phyloP scores from a whole-genome alignment of 371 early-diverging fungal species.

The Rhizopus stolonifer region DNA sequence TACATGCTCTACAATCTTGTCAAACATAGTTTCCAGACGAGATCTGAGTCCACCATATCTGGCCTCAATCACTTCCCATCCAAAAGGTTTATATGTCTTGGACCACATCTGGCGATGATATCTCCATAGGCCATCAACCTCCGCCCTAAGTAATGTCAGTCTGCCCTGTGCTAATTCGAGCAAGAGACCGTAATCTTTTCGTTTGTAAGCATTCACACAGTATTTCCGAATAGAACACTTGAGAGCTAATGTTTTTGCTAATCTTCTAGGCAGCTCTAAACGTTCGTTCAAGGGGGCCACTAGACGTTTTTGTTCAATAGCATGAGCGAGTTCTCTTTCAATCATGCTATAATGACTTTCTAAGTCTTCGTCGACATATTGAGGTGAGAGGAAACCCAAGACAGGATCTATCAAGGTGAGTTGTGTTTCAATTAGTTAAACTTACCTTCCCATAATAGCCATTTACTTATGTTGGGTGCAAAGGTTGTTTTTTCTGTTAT shows the following conservation, averaged over 20 bases:
- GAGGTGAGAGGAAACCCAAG: conserved; percentile 72
- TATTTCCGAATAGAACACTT: conserved; percentile 71
- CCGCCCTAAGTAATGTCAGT: conserved; percentile 55
- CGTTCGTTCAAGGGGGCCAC: conserved; percentile 69
- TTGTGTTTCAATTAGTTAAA: too few relatives aligned
- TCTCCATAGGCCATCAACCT: conserved; percentile 72
- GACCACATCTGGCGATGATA: conserved; percentile 81
- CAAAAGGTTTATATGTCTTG: conserved; percentile 79
- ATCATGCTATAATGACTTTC: conserved; percentile 64
- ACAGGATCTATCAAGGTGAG: conserved; percentile 85
- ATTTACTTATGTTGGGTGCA: conserved; percentile 80
- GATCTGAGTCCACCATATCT: conserved; percentile 81
- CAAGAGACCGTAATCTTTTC: conserved; percentile 48
- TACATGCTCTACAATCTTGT: conserved; percentile 66
- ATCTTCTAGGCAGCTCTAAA: conserved; percentile 64
- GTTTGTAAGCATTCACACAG: conserved; percentile 64
- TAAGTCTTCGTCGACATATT: conserved; percentile 66
- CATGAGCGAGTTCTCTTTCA: conserved; percentile 46
- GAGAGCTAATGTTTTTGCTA: conserved; percentile 67
- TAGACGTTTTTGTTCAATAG: conserved; percentile 37
- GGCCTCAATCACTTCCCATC: conserved; percentile 81
- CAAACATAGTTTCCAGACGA: conserved; percentile 74
- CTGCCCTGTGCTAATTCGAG: conserved; percentile 48
- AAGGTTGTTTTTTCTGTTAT: conserved; percentile 55
- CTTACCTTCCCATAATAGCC: conserved; percentile 55